Conservation (phyloP, 1,139 yeast genomes). For the Kodamaea derodonti region DNA sequence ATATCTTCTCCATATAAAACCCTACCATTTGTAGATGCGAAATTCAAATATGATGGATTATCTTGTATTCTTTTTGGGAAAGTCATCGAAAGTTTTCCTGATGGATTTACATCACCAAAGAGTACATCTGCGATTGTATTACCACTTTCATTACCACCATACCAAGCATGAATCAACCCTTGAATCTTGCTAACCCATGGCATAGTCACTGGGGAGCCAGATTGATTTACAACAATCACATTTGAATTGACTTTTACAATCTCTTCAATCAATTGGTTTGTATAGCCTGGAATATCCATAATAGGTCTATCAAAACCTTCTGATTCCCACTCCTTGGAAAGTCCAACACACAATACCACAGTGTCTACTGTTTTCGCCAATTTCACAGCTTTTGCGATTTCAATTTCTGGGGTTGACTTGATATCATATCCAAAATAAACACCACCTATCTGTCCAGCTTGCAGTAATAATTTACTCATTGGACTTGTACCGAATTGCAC, state of each 20-base stretch:
- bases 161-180: conserved; percentile 50
- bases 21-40: conserved; percentile 32
- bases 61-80: conserved; percentile 22
- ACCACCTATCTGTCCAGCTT: conserved; percentile 26
- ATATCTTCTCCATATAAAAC: conserved; percentile 55
- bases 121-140: conserved; percentile 26
- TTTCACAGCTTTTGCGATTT: conserved; percentile 37
- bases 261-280: conserved; percentile 43
- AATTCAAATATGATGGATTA: conserved; percentile 21
- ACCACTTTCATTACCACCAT: conserved; percentile 32
- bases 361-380: conserved; percentile 43
- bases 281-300: conserved; percentile 32
- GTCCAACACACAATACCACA: conserved; percentile 42
- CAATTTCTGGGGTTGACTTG: conserved; percentile 22
- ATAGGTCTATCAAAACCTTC: conserved; percentile 12
- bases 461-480: conserved; percentile 31
- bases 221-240: conserved; percentile 53
- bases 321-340: conserved; percentile 46
- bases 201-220: conserved; percentile 61
- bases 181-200: conserved; percentile 51
- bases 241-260: conserved; percentile 48
- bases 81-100: conserved; percentile 24
- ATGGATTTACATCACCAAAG: conserved; percentile 26
- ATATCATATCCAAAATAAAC: conserved; percentile 26
- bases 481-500: conserved; percentile 52